Percentiles rank a stretch among this genome's conserved stretches.
These are phyloP conservation scores for Grosmannia serpens DNA, from an alignment of 2,329 filamentous ascomycete species.

Conservation along the genomic window DNA sequence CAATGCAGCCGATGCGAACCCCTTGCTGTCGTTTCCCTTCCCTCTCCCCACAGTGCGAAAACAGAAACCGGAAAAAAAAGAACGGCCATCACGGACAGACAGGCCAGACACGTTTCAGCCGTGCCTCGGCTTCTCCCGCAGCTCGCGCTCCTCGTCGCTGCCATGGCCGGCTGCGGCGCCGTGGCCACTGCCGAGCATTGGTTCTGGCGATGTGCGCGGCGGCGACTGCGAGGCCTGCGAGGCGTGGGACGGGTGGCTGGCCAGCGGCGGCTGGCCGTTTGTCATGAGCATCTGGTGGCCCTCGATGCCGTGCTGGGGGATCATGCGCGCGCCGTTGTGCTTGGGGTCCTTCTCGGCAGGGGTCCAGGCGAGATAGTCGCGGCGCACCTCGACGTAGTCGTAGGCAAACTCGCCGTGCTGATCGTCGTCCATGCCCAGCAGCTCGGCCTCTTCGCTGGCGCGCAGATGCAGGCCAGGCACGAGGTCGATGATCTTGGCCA, in stretches of 20 bases:
- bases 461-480: slow-evolving; percentile 70
- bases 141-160: slow-evolving; percentile 4
- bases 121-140: not conserved
- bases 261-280: not conserved
- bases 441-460: slow-evolving; percentile 69
- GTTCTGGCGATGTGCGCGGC: not conserved
- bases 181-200: not conserved
- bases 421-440: slow-evolving; percentile 81
- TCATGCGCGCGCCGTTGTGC: slow-evolving; percentile 41
- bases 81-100: no score
- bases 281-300: slow-evolving; percentile 50
- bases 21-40: not conserved
- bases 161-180: not conserved
- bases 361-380: slow-evolving; percentile 82
- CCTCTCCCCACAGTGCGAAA: not conserved
- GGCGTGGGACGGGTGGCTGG: not conserved
- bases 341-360: slow-evolving; percentile 58
- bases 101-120: no score
- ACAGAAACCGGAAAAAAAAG: not conserved
- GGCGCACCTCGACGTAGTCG: slow-evolving; percentile 80
- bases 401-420: slow-evolving; percentile 85
- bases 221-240: not conserved
- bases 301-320: slow-evolving; percentile 62
- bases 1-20: not conserved
- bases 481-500: slow-evolving; percentile 64